A percentile compares a stretch with the other conserved stretches of the same genome.
phyloP scores from a whole-genome alignment of 1,284 basidiomycete species.

The Sphaerobolus stellatus region DNA sequence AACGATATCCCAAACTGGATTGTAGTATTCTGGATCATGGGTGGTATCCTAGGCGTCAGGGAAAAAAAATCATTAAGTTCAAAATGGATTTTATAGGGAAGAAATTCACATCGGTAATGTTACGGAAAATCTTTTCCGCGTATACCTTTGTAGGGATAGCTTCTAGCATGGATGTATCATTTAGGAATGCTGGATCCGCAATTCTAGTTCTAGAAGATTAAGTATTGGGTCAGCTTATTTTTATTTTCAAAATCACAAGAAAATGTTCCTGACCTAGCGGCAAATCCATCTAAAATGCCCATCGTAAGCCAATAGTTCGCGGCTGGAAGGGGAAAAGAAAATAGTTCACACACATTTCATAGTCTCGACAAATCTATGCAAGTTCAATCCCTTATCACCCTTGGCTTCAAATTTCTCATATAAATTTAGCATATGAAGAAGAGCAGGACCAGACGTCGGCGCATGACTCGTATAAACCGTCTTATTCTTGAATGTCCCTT shows the following conservation, averaged over 20 bases:
- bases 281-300: slow-evolving; percentile 57
- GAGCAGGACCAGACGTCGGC: slow-evolving; percentile 79
- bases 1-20: slow-evolving; percentile 75
- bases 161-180: slow-evolving; percentile 55
- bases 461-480: slow-evolving; percentile 83
- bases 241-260: slow-evolving; percentile 7
- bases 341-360: slow-evolving; percentile 62
- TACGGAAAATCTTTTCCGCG: slow-evolving; percentile 57
- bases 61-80: slow-evolving; percentile 16
- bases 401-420: slow-evolving; percentile 62
- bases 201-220: slow-evolving; percentile 63
- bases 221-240: background rate
- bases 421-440: slow-evolving; percentile 80
- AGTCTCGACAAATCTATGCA: slow-evolving; percentile 73
- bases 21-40: slow-evolving; percentile 79
- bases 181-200: slow-evolving; percentile 69
- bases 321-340: background rate
- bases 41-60: slow-evolving; percentile 62
- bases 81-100: slow-evolving; percentile 6
- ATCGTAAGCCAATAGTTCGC: slow-evolving; percentile 15
- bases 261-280: slow-evolving; percentile 61
- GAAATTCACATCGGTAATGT: slow-evolving; percentile 75
- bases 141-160: slow-evolving; percentile 74
- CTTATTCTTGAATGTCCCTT: slow-evolving; percentile 73
- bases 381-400: slow-evolving; percentile 53